Base-by-base conservation (phyloP, 1,284 basidiomycete genomes). In the Puccinia horiana region DNA sequence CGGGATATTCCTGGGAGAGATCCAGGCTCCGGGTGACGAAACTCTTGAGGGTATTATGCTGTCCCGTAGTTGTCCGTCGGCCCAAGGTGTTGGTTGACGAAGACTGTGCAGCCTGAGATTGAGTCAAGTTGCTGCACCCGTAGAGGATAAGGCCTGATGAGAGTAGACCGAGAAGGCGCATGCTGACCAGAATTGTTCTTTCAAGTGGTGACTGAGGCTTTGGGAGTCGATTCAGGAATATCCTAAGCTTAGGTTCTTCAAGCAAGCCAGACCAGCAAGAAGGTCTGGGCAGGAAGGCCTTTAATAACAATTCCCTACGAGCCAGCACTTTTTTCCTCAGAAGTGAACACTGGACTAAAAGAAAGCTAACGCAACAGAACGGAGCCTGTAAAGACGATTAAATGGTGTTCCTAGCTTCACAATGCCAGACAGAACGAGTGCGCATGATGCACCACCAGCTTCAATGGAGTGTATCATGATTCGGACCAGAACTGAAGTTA, bases 11-110 rank as follows among this genome's bases (percentile, higher is more conserved):
- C 32, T 52, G 47, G 4, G 47, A 35, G 1, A 73, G 47, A 54
- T 73, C 70, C 49, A 73, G 5, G 14, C 47, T 54, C 35, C 70
- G 70, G 52, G 9, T 73, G 4, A 54, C 52, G 29, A 73, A 73
- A 23, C 32, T 52, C 47, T 73, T 73, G 18, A 54, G 23, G 1
- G 52, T 73, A 8, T 73, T 52, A 26, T 73, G 65, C 18, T 44
- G 40, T 20, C 40, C 6, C 23, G 6, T 54, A 1, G 29, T 8
- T n/a, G 49, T 49, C 26, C 70, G 47, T 54, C 70, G 70, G 16
- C 18, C 70, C 44, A n/a, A 2, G 26, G 70, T 49, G n/a, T 29
- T 26, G 23, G 12, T 29, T 12, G 63, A 65, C 35, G 65, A 69
- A 8, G 65, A 26, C n/a, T 69, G 23, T 12, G 23, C 23, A 44